phyloP scores from a whole-genome alignment of 352 stramenopile genomes.

The Sclerospora graminicola region DNA sequence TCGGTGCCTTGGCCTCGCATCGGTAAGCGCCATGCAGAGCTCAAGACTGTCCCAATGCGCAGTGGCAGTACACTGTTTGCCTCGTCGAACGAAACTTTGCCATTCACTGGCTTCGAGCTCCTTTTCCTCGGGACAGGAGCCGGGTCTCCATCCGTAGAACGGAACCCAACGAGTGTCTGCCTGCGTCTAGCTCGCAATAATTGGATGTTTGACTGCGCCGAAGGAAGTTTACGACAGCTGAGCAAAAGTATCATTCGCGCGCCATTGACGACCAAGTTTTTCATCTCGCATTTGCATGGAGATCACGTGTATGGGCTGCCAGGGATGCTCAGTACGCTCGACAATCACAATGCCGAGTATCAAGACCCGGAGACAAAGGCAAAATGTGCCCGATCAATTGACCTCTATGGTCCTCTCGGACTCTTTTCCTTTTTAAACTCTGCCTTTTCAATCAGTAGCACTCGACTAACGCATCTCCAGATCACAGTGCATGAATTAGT shows the following conservation, averaged over 20 bases:
- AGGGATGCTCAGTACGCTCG: slow-evolving; percentile 73
- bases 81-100: slow-evolving; percentile 18
- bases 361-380: slow-evolving; percentile 45
- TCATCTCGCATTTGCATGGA: slow-evolving; percentile 78
- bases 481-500: slow-evolving; percentile 75
- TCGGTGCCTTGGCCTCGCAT: slow-evolving; percentile 18
- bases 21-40: slow-evolving; percentile 23
- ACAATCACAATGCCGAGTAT: slow-evolving; percentile 64
- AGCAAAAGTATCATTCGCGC: slow-evolving; percentile 71
- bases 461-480: slow-evolving; percentile 54
- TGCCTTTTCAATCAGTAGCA: slow-evolving; percentile 49
- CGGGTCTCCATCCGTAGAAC: slow-evolving; percentile 54
- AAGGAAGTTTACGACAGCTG: slow-evolving; percentile 70
- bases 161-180: slow-evolving; percentile 53
- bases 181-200: slow-evolving; percentile 53
- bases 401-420: slow-evolving; percentile 68
- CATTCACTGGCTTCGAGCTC: slow-evolving; percentile 80
- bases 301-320: slow-evolving; percentile 81
- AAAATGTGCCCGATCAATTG: slow-evolving; percentile 35
- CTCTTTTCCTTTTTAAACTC: slow-evolving; percentile 75
- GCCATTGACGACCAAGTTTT: slow-evolving; percentile 75
- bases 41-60: slow-evolving; percentile 43
- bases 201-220: slow-evolving; percentile 86
- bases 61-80: slow-evolving; percentile 49
- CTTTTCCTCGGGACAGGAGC: slow-evolving; percentile 76